Evolutionary conservation across 106 monocot species (phyloP).

Genomic region (Acorus gramineus): DNA sequence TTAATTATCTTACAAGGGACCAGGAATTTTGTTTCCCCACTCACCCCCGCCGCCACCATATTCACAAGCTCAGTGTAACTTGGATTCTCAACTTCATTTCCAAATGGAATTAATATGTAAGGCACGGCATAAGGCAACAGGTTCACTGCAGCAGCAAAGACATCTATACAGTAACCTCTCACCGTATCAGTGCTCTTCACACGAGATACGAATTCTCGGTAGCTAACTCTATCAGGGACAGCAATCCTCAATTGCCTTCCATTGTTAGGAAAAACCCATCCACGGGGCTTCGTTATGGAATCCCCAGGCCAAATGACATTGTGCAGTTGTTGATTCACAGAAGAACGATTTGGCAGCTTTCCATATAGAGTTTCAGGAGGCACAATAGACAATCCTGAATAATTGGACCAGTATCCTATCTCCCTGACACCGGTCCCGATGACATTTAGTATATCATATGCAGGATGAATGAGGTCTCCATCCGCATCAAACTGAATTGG

Average conservation of each 20-base stretch:
- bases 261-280: conserved; percentile 71
- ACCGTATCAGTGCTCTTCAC: conserved; percentile 10
- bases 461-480: conserved; percentile 39
- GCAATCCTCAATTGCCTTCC: conserved; percentile 51
- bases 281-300: conserved; percentile 31
- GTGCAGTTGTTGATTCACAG: conserved; percentile 26
- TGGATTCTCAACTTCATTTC: conserved; percentile 58
- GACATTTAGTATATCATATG: conserved; percentile 72
- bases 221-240: conserved; percentile 49
- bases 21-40: conserved; percentile 10
- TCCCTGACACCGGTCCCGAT: conserved; percentile 46
- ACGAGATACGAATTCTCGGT: conserved; percentile 34
- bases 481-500: conserved; percentile 34
- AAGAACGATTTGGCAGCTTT: conserved; percentile 28
- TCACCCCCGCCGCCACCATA: conserved; percentile 48
- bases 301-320: conserved; percentile 71
- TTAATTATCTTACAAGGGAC: not conserved
- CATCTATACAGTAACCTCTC: conserved; percentile 64
- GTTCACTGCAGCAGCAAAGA: conserved; percentile 55
- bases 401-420: conserved; percentile 71
- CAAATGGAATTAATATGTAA: conserved; percentile 42
- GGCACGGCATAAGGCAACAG: conserved; percentile 64
- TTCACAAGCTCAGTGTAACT: conserved; percentile 38
- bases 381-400: conserved; percentile 45
- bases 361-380: conserved; percentile 40